These are phyloP conservation scores for Chrysanthemum makinoi DNA, from an alignment of 129 eudicot species.

Conservation along the genomic window DNA sequence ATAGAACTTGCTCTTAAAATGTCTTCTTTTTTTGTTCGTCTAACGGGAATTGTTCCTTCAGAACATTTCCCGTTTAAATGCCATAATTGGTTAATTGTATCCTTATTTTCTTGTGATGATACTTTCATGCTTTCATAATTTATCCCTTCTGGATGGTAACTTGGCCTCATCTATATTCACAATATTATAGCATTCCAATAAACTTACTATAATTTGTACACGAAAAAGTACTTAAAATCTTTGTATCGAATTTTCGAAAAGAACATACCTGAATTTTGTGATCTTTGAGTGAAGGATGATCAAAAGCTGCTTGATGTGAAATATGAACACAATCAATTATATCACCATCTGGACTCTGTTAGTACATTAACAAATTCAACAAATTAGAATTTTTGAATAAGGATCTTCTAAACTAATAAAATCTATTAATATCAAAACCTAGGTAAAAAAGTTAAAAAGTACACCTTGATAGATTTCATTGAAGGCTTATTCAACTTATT, in stretches of 20 bases:
- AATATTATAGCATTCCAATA: neutral
- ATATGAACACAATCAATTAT: slow-evolving; percentile 73
- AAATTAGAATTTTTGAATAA: neutral
- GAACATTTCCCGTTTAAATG: slow-evolving; percentile 64
- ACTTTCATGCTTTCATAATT: slow-evolving; percentile 43
- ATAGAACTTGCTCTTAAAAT: slow-evolving; percentile 67
- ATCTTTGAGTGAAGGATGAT: slow-evolving; percentile 76
- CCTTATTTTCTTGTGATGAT: slow-evolving; percentile 7
- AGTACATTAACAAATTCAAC: slow-evolving; percentile 8
- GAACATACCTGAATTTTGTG: slow-evolving; percentile 62
- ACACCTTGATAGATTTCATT: slow-evolving; percentile 68
- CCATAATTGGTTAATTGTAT: slow-evolving; percentile 60
- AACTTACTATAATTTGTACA: neutral
- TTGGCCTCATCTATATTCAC: slow-evolving; percentile 61
- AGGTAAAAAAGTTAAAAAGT: neutral
- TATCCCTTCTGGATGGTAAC: slow-evolving; percentile 74
- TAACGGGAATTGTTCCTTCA: slow-evolving; percentile 68
- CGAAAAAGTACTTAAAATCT: neutral
- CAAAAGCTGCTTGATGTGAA: slow-evolving; percentile 79
- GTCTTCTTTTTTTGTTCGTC: slow-evolving; percentile 74
- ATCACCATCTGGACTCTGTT: slow-evolving; percentile 78
- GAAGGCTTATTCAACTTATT: slow-evolving; percentile 68
- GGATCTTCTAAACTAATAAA: no score
- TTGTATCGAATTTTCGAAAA: neutral
- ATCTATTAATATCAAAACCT: no score